Evolutionary conservation across 805 yeast genomes (phyloP).

Genomic region (Ogataea chonburiensis): DNA sequence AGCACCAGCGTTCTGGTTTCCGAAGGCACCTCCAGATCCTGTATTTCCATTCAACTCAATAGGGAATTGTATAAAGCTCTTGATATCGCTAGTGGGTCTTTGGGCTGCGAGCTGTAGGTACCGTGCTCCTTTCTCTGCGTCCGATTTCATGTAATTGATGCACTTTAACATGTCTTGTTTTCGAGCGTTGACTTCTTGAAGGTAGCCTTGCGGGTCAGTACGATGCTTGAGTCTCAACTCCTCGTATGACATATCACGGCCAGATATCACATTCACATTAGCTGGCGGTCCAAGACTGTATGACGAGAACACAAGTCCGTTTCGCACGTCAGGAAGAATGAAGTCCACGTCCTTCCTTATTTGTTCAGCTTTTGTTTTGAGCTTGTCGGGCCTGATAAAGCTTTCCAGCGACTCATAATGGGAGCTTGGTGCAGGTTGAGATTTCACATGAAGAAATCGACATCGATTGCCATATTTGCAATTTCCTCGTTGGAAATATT

Average conservation of each 20-base stretch:
- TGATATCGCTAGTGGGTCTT: constrained; percentile 23
- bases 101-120: constrained; percentile 49
- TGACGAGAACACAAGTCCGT: constrained; percentile 39
- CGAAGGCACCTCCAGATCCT: constrained; percentile 7
- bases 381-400: constrained; percentile 6
- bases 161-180: constrained; percentile 47
- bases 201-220: constrained; percentile 44
- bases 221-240: constrained; percentile 48
- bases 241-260: constrained; percentile 54
- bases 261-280: constrained; percentile 45
- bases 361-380: constrained; percentile 8
- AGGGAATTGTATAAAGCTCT: constrained; percentile 36
- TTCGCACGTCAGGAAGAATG: constrained; percentile 5
- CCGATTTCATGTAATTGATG: constrained; percentile 36
- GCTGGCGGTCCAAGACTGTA: constrained; percentile 52
- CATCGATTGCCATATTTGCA: constrained; percentile 46
- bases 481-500: constrained; percentile 39
- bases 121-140: constrained; percentile 53
- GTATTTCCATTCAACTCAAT: constrained; percentile 24
- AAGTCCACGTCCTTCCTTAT: constrained; percentile 30
- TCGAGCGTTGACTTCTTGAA: constrained; percentile 41
- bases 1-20: too few relatives aligned
- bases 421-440: neutral
- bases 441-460: constrained; percentile 40
- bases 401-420: constrained; percentile 1